Evolutionary conservation across 768 basidiomycete genomes (phyloP).

Genomic region (Pleurotus tuoliensis): DNA sequence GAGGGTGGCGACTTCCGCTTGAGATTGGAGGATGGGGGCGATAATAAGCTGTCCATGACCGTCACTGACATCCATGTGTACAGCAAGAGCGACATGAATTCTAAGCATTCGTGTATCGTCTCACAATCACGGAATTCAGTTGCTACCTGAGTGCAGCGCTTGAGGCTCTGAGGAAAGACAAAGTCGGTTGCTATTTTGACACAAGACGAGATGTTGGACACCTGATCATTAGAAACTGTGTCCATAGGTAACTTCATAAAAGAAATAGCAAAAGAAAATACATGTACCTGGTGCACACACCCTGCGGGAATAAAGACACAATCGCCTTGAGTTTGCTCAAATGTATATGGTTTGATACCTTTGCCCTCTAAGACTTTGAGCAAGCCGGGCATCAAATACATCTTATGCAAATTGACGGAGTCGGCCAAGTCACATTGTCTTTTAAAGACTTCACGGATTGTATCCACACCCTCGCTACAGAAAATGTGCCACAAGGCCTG

Average conservation of each 20-base stretch:
- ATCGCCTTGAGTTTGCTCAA: slow-evolving; percentile 70
- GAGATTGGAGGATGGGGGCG: neutral
- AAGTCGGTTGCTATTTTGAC: slow-evolving; percentile 8
- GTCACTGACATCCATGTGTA: neutral
- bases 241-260: neutral
- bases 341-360: slow-evolving; percentile 54
- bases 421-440: neutral
- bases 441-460: slow-evolving; percentile 54
- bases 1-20: neutral
- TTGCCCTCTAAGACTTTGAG: slow-evolving; percentile 50
- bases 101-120: neutral
- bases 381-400: slow-evolving; percentile 24
- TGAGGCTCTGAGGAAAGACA: neutral
- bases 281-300: slow-evolving; percentile 57
- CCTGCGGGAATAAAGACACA: slow-evolving; percentile 77
- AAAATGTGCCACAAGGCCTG: slow-evolving; percentile 71
- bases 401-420: slow-evolving; percentile 2
- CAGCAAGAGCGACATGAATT: neutral
- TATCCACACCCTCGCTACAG: slow-evolving; percentile 51
- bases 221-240: neutral
- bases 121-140: neutral
- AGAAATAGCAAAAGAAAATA: neutral
- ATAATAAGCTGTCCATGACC: neutral
- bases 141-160: neutral
- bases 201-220: slow-evolving; percentile 1